A percentile compares a stretch with the other conserved stretches of the same genome.
phyloP scores from a whole-genome alignment of 108 stramenopile species.

The Cyclotella cryptica region DNA sequence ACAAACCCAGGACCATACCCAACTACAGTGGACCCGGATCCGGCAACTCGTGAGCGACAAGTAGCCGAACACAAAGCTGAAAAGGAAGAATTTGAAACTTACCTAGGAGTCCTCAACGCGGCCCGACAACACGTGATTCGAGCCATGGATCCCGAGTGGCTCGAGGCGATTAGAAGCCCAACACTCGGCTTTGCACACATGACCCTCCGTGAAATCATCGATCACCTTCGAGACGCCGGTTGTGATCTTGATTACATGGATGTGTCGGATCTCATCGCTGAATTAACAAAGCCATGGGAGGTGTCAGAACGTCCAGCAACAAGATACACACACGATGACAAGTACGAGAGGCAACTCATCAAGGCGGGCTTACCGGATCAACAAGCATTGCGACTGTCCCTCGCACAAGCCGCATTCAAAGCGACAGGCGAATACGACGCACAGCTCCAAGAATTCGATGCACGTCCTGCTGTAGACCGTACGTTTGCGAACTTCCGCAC shows the following conservation, averaged over 20 bases:
- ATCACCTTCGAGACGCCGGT: not conserved
- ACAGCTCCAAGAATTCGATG: not conserved
- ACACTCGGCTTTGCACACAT: not conserved
- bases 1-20: constrained; percentile 26
- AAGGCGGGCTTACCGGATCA: too few relatives aligned
- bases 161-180: not conserved
- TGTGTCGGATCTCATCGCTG: not conserved
- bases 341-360: too few relatives aligned
- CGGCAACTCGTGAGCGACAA: not conserved
- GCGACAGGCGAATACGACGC: not conserved
- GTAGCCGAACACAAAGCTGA: constrained; percentile 22
- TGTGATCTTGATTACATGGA: not conserved
- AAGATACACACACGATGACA: not conserved
- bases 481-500: too few relatives aligned
- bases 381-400: too few relatives aligned
- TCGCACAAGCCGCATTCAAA: not conserved
- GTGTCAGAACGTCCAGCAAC: not conserved
- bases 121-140: not conserved
- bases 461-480: not conserved
- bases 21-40: not conserved
- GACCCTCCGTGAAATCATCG: too few relatives aligned
- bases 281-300: not conserved
- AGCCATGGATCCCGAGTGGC: not conserved
- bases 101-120: not conserved
- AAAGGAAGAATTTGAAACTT: not conserved